Evolutionary conservation across 805 yeast genomes (phyloP), one percentile per base, ranked within the genome.

Genomic region (Nakazawaea molendinolei): DNA sequence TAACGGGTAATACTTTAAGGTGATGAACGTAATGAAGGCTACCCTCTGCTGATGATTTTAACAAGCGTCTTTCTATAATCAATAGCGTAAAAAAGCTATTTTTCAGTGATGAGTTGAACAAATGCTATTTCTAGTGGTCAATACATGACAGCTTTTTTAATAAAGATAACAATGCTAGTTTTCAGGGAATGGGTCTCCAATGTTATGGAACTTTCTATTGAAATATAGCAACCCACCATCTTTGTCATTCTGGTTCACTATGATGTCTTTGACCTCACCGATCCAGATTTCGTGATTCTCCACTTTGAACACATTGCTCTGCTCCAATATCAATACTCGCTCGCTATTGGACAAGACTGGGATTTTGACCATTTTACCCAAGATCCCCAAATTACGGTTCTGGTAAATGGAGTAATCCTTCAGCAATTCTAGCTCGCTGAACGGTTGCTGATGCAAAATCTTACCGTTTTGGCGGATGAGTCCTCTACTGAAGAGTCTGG

Each of bases 221-320:
- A 71, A 80, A 46, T 80, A 80, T 12, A 83, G 49, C 29, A 83
- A 53, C 0, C 90, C 90, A 12, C 89, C 89, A 3, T 72, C 60
- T 25, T 62, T 58, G 2, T 22, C 39, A n/a, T 42, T 44, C 25
- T 61, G 43, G 14, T 33, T 9, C 6, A 42, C 33, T 9, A 71
- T 44, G 3, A 82, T 71, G 27, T 81, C 81, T 24, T 65, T 59
- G 4, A 90, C 94, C 41, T 74, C 69, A 3, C 86, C 95, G 4
- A 87, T 75, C 92, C 96, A 86, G 3, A 90, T 76, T 52, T 89
- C 95, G 58, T 90, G 97, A 50, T 83, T 86, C 42, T 83, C 87
- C 1, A 86, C 79, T 8, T 54, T 53, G 34, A 82, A 67, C 4
- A 69, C 72, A 18, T 65, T 60, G 30, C 56, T 61, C 36, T 71